Evolutionary conservation across 2,329 filamentous ascomycete species (phyloP).

Genomic region (Fusarium coicis): DNA sequence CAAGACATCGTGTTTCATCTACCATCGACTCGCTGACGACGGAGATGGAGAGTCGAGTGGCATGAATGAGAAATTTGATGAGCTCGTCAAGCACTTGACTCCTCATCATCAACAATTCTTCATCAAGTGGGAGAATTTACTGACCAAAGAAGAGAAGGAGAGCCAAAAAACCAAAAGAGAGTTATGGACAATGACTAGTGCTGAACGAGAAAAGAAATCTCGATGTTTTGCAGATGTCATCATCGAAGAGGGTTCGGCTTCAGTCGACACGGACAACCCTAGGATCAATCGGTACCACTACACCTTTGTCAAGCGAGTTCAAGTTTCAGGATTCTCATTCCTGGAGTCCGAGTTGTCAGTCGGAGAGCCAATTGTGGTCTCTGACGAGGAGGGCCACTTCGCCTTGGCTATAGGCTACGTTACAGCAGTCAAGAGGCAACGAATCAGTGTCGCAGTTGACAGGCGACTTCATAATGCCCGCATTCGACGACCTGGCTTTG

Average conservation of each 20-base stretch:
- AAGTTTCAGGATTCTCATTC: conserved; percentile 78
- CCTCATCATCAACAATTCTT: conserved; percentile 84
- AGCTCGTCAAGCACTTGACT: conserved; percentile 81
- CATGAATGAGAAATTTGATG: conserved; percentile 83
- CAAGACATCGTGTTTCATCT: conserved; percentile 89
- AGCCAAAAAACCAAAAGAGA: conserved; percentile 88
- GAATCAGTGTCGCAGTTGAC: conserved; percentile 90
- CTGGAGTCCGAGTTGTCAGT: conserved; percentile 87
- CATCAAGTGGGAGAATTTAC: conserved; percentile 89
- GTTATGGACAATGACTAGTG: conserved; percentile 94
- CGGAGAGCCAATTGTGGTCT: conserved; percentile 95
- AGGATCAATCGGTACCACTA: conserved; percentile 96
- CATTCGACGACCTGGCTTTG: conserved; percentile 78
- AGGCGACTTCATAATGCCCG: conserved; percentile 88
- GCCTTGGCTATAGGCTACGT: conserved; percentile 94
- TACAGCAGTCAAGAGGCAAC: conserved; percentile 76
- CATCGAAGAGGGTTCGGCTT: conserved; percentile 80
- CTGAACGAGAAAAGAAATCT: conserved; percentile 86
- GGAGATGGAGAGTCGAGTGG: conserved; percentile 85
- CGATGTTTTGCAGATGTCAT: conserved; percentile 91
- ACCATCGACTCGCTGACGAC: conserved; percentile 89
- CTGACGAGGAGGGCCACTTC: conserved; percentile 94
- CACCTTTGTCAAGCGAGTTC: conserved; percentile 78
- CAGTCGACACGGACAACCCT: conserved; percentile 73
- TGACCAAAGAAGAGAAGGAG: conserved; percentile 95